These are phyloP conservation scores for Hippophae gyantsensis DNA, from an alignment of 306 rosid species.

Conservation along the genomic window DNA sequence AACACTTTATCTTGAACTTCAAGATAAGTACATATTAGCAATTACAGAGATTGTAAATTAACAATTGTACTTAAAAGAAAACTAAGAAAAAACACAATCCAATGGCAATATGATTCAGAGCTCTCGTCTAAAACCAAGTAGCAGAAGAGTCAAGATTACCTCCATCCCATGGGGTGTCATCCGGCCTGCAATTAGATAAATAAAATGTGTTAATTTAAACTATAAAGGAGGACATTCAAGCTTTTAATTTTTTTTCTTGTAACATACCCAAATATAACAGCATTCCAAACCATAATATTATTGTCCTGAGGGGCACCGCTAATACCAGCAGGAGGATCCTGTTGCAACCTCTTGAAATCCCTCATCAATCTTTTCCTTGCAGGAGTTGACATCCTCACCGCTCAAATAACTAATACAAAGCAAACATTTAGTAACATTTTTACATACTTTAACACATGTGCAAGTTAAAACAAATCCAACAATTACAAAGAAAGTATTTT, in stretches of 20 bases:
- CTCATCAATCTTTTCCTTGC: constrained; percentile 92
- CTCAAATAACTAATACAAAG: constrained; percentile 30
- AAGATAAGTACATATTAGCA: not conserved
- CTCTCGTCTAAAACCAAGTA: not conserved
- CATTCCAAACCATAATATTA: constrained; percentile 95
- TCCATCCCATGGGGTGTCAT: constrained; percentile 99
- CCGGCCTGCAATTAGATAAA: constrained; percentile 59
- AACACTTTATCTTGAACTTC: too few species aligned
- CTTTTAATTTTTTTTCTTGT: constrained; percentile 8
- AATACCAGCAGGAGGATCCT: constrained; percentile 90
- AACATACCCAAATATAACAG: constrained; percentile 89
- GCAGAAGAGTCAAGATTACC: constrained; percentile 38
- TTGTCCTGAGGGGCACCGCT: constrained; percentile 97
- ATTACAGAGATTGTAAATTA: not conserved
- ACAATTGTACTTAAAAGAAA: not conserved
- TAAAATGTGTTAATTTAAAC: constrained; percentile 13
- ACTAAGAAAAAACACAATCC: not conserved
- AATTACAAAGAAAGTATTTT: too few species aligned
- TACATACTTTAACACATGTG: not conserved
- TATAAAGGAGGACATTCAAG: constrained; percentile 2
- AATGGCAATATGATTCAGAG: constrained; percentile 6
- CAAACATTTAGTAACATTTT: constrained; percentile 13
- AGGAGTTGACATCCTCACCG: constrained; percentile 87
- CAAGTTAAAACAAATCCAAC: not conserved
- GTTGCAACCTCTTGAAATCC: constrained; percentile 88